Percentiles rank a stretch among this genome's conserved stretches.
Conservation (phyloP, 2,329 filamentous ascomycete genomes). For the Pseudopithomyces maydicus region DNA sequence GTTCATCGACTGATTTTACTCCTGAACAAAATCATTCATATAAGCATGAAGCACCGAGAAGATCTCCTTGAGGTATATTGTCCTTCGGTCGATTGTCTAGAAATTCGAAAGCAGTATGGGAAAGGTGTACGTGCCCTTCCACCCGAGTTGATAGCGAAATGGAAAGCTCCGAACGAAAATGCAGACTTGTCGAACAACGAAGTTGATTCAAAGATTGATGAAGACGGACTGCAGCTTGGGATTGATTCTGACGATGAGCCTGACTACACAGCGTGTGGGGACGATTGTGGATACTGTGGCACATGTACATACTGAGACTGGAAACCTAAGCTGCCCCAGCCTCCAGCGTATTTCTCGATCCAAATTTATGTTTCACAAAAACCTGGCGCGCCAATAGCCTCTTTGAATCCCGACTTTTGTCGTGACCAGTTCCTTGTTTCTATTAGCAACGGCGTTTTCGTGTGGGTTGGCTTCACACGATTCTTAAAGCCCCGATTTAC, state of each 20-base stretch:
- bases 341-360: too few relatives aligned
- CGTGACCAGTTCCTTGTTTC: too few relatives aligned
- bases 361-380: too few relatives aligned
- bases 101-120: constrained; percentile 41
- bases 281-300: constrained; percentile 46
- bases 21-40: constrained; percentile 35
- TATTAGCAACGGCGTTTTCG: too few relatives aligned
- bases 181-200: not conserved
- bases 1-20: constrained; percentile 35
- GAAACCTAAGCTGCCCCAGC: not conserved
- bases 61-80: constrained; percentile 43
- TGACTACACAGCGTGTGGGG: constrained; percentile 44
- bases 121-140: constrained; percentile 32
- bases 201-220: not conserved
- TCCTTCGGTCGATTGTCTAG: constrained; percentile 33
- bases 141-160: constrained; percentile 7
- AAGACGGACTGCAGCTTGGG: constrained; percentile 6
- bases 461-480: too few relatives aligned
- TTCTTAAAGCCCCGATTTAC: too few relatives aligned
- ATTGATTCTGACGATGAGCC: constrained; percentile 16
- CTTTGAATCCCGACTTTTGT: too few relatives aligned
- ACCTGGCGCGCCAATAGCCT: too few relatives aligned
- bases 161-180: constrained; percentile 11
- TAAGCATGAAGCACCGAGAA: constrained; percentile 24
- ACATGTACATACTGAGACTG: constrained; percentile 35